A percentile compares a stretch with the other conserved stretches of the same genome.
Evolutionary conservation across 2,329 filamentous ascomycete genomes (phyloP).

Genomic region (Ramularia collo-cygni): DNA sequence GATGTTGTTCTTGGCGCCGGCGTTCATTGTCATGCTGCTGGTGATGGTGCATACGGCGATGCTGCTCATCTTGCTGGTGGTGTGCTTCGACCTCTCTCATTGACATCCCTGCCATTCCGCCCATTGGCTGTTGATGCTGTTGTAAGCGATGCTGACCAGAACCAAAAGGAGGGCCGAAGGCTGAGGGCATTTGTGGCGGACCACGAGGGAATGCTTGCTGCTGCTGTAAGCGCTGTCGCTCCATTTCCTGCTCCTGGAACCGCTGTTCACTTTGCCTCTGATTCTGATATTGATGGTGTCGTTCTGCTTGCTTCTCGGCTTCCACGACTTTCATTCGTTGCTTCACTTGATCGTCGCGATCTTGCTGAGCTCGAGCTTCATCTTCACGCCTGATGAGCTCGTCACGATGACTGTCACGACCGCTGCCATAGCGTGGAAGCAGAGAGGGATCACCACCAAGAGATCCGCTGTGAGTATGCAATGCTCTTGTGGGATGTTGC

Average conservation of each 20-base stretch:
- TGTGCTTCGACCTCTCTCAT: slow-evolving; percentile 19
- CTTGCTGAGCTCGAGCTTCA: slow-evolving; percentile 9
- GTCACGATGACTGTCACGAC: slow-evolving; percentile 19
- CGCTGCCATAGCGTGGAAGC: slow-evolving; percentile 19
- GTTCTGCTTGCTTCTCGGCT: slow-evolving; percentile 1
- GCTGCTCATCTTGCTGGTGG: slow-evolving; percentile 15
- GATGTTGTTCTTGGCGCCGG: slow-evolving; percentile 12
- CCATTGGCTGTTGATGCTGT: slow-evolving; percentile 4
- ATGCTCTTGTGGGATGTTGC: slow-evolving; percentile 23
- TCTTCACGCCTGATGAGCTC: slow-evolving; percentile 22
- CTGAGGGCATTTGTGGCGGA: slow-evolving; percentile 4
- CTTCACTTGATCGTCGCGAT: slow-evolving; percentile 5
- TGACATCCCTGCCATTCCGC: slow-evolving; percentile 20
- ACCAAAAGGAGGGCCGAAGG: slow-evolving; percentile 3
- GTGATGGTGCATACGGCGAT: slow-evolving; percentile 7
- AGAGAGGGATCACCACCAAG: slow-evolving; percentile 15
- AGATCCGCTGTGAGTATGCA: slow-evolving; percentile 28
- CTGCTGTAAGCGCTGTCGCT: slow-evolving; percentile 16
- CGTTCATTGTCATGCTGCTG: slow-evolving; percentile 15
- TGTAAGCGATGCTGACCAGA: slow-evolving; percentile 3
- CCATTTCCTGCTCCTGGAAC: slow-evolving; percentile 14
- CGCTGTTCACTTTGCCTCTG: slow-evolving; percentile 9
- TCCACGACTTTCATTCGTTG: slow-evolving; percentile 3
- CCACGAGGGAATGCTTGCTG: slow-evolving; percentile 11
- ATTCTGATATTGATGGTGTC: slow-evolving; percentile 7